Evolutionary conservation across 2,329 filamentous ascomycete species (phyloP), one percentile per base, ranked within the genome.

Genomic region (Didymosphaeria variabile): DNA sequence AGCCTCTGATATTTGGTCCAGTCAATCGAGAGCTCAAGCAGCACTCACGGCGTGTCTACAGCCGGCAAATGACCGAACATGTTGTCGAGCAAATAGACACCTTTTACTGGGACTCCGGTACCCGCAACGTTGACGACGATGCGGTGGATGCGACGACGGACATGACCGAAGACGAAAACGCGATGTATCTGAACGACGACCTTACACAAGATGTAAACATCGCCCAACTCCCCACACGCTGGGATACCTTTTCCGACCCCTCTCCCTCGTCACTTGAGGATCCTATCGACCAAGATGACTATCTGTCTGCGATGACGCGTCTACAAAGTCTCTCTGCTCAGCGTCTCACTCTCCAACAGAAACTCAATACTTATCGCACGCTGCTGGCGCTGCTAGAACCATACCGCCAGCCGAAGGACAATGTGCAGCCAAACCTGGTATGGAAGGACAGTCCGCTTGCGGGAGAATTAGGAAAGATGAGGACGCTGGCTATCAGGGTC

Each of bases 51-150:
- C 84, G 88, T 58, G 87, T 88, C 5, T 91, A 91, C 73, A 85
- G 88, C 17, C 85, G 88, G 0, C 88, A 90, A 67, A 88, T 90
- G n/a, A 87, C 85, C 55, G 85, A 90, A 38, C 88, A 91, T 69
- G 85, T 92, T 19, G 89, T 90, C 1, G 89, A 91, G 79, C 90
- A 93, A 79, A 87, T 93, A 45, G 88, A 91, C 76, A 78, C 79
- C 51, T 79, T 91, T 47, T 92, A 92, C 74, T 84, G 84, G 75
- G 79, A 81, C 45, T 79, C 79, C 1, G 83, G 79, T 6, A 80
- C 74, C 15, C 77, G 77, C n/a, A 67, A 69, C 29, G 60, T 65
- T 5, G 68, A 69, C n/a, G 70, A 72, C 17, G 61, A 58, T 4
- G 44, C 66, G 0, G 66, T 68, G 4, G 77, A 77, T 5, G 78